Evolutionary conservation across 768 basidiomycete species (phyloP), one percentile per base, ranked within the genome.

Genomic region (Trametes coccinea): DNA sequence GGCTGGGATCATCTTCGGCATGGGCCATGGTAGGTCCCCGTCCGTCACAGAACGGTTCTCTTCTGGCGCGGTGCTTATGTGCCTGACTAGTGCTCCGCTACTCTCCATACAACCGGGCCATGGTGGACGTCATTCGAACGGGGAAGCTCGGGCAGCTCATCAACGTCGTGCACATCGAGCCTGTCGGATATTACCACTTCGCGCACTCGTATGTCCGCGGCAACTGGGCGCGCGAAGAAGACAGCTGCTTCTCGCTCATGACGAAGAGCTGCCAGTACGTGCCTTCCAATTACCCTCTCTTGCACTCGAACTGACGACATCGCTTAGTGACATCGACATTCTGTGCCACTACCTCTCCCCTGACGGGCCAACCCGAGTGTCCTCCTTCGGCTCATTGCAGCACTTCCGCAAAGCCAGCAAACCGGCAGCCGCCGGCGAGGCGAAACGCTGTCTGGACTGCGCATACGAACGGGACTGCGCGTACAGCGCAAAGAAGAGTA

Each of bases 211-310:
- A 85, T 68, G 93, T 95, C 33, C 84, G 93, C 37, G 93, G 86
- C 31, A 87, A 88, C 70, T 95, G 93, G 93, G 73, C 78, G 3
- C 84, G 78, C 29, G 89, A 95, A 70, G 73, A 76, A 2, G 76
- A 80, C 5, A 89, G 89, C 66, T 88, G 86, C 27, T 95, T 95
- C 73, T 85, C 89, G 13, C 81, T 95, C 53, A 86, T 95, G 87
- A 89, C 92, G 16, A 95, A 95, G 78, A 86, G 87, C 66, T 95
- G 90, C 82, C 93, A 95, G 92, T 93, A 72, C 69, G 87, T 76
- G 29, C 4, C 50, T 51, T 54, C 22, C 22, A 22, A 22, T 43
- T 27, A 37, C 17, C 44, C 60, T 59, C 29, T 41, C 5, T 55
- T 53, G 41, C 33, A 22, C 22, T 22, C 22, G 22, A 22, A 22